Evolutionary conservation across 345 rosid genomes (phyloP), one percentile per base, ranked within the genome.

Genomic region (Camelina neglecta): DNA sequence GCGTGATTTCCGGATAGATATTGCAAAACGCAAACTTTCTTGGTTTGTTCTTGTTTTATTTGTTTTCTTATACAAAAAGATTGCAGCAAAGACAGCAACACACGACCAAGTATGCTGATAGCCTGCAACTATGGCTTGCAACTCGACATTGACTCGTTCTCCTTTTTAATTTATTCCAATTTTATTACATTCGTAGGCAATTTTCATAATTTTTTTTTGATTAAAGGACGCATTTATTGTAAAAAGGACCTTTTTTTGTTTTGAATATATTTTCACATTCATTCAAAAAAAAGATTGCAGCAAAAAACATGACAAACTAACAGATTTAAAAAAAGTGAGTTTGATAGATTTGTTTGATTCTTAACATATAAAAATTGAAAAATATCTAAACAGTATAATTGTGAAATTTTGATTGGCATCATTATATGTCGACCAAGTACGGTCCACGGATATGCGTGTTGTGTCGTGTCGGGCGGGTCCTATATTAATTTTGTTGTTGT

Each of bases 361-460:
- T 26, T 26, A 26, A 23, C 8, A 65, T 16, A 12, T 21, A 5
- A 33, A 4, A 67, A 5, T 8, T 21, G 2, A 33, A 7, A 67
- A 9, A 48, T n/a, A 55, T 29, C 12, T 55, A 55, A 51, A 39
- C 21, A 50, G n/a, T 47, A 13, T 36, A 3, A 1, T 1, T 67
- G 21, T 36, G 36, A 38, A 23, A 66, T 41, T 56, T n/a, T 42
- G 9, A 31, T 42, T 57, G 73, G 74, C 64, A 57, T 57, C 72
- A 44, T 57, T 39, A 65, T 12, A 65, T 48, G 42, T 47, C n/a
- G 56, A 26, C 38, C 16, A 55, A 55, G 60, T 26, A 51, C 56
- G 56, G 56, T 51, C 56, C 23, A 50, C 59, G 57, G 71, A 7
- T 15, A 7, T 41, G 21, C 56, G 56, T 64, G 65, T 24, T 55